Conservation (phyloP, 2,329 filamentous ascomycete species). For the Xylaria sp. region DNA sequence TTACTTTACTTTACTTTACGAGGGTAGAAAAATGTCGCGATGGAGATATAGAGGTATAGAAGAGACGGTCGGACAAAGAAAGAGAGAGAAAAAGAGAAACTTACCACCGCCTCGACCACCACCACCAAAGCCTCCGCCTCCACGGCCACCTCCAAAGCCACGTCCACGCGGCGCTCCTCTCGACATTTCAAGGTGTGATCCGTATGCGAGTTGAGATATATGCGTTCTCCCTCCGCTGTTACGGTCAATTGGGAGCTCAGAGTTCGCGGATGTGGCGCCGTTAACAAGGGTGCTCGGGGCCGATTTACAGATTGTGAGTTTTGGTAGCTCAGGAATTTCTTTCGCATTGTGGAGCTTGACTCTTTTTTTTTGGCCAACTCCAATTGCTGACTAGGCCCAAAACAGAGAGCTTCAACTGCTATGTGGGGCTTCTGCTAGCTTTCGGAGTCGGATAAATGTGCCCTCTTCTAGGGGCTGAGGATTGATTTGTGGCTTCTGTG, state of each 20-base stretch:
- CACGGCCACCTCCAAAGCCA: slow-evolving; percentile 39
- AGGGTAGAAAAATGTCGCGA: too few species aligned
- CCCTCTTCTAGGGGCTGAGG: neutral
- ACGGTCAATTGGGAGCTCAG: slow-evolving; percentile 16
- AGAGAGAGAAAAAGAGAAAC: slow-evolving; percentile 28
- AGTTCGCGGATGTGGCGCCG: slow-evolving; percentile 1
- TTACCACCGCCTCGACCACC: slow-evolving; percentile 42
- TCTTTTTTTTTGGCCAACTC: slow-evolving; percentile 16
- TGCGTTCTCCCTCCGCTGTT: slow-evolving; percentile 1
- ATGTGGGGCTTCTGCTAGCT: neutral
- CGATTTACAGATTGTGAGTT: neutral
- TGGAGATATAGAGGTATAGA: too few species aligned
- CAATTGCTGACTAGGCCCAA: slow-evolving; percentile 15
- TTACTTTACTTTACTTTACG: neutral
- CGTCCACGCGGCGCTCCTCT: slow-evolving; percentile 50
- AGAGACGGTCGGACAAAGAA: neutral
- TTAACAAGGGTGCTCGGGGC: slow-evolving; percentile 5
- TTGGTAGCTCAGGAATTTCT: slow-evolving; percentile 29
- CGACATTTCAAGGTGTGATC: slow-evolving; percentile 42
- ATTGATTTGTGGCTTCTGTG: neutral
- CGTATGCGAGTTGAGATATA: neutral
- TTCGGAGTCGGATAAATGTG: slow-evolving; percentile 16
- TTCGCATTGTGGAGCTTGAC: slow-evolving; percentile 24
- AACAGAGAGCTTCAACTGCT: slow-evolving; percentile 16
- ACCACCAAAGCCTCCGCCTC: slow-evolving; percentile 36